Evolutionary conservation across 768 basidiomycete species (phyloP).

Genomic region (Suillus tomentosus): DNA sequence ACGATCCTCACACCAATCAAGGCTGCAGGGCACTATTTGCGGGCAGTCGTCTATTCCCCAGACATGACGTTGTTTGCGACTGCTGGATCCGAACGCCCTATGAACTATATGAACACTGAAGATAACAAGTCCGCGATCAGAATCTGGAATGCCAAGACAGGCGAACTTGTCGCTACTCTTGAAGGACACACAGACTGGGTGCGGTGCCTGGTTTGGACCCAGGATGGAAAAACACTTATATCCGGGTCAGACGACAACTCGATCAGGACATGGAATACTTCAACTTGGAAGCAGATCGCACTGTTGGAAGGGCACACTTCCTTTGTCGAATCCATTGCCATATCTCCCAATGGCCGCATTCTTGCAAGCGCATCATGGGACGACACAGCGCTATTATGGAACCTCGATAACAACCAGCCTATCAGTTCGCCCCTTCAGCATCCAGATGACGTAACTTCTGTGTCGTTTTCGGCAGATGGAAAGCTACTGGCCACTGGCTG

Average conservation of each 20-base stretch:
- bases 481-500: background rate
- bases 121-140: background rate
- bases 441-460: rapidly evolving
- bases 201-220: background rate
- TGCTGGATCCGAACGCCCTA: no score
- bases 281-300: background rate
- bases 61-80: background rate
- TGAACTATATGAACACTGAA: no score
- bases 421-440: background rate
- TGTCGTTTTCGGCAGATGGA: background rate
- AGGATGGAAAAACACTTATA: background rate
- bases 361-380: background rate
- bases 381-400: background rate
- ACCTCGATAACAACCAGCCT: background rate
- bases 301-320: background rate
- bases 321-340: background rate
- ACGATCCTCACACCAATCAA: background rate
- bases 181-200: background rate
- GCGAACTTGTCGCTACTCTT: background rate
- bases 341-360: background rate
- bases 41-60: background rate
- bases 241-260: rapidly evolving
- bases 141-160: background rate
- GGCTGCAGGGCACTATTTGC: background rate
- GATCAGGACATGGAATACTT: background rate